Evolutionary conservation across 257 asterid species (phyloP), one percentile per base, ranked within the genome.

Genomic region (Solanum dulcamara): DNA sequence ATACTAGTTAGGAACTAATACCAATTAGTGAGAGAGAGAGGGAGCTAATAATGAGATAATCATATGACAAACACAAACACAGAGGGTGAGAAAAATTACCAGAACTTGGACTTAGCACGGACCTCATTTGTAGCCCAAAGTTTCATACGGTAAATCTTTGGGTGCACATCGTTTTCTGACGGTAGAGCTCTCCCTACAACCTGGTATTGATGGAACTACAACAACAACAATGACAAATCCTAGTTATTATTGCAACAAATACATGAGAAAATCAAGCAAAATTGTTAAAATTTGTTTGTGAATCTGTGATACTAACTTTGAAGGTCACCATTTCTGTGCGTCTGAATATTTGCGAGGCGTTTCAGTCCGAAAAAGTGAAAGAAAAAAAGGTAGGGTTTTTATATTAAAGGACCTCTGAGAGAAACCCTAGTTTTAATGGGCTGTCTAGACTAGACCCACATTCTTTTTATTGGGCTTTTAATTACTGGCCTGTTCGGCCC

Each of bases 101-200:
- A 94, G 86, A 94, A 94, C 86, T 94, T 94, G 86, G 98, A 94
- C 77, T 94, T 94, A 18, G 98, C 97, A 22, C 98, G 98, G 87
- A 94, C 98, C 89, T 94, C 98, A 85, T 94, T 94, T 67, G 98
- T 94, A 20, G 97, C 97, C 98, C 98, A 94, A 9, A 94, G 98
- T 92, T 94, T 94, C 98, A 94, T 94, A 35, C 98, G 91, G 89
- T 93, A 94, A 92, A 94, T 94, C 91, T 94, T 94, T 1, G 98
- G 98, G 70, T 92, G 97, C 86, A 89, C 94, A 79, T 94, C 98
- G 15, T 89, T 89, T 90, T 93, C 98, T 40, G 98, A 91, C 62
- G 98, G 98, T 70, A 94, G 89, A 89, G 94, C 97, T 85, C 98
- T 91, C n/a, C 98, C 98, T 72, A 93, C 98, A 85, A 94, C 98